These are phyloP conservation scores for Powellomyces hirtus DNA, from an alignment of 192 early-diverging fungal genomes.

Conservation along the genomic window DNA sequence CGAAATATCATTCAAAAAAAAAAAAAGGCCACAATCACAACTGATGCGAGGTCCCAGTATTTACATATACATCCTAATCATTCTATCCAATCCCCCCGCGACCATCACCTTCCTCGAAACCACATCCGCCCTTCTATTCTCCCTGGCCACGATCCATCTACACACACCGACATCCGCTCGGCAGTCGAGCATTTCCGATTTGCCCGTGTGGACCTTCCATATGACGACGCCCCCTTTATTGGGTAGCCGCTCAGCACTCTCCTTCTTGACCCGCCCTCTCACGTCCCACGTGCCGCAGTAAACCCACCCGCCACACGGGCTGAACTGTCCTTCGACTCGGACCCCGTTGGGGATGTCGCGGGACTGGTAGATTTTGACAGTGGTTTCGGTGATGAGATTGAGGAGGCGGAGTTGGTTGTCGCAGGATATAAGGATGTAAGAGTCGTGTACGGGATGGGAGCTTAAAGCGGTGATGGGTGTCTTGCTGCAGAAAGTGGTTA, in stretches of 20 bases:
- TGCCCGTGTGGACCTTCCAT: slow-evolving; percentile 53
- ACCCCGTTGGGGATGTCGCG: slow-evolving; percentile 40
- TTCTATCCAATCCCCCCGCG: slow-evolving; percentile 25
- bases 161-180: slow-evolving; percentile 29
- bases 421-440: slow-evolving; percentile 50
- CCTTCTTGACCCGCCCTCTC: not conserved
- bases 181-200: slow-evolving; percentile 39
- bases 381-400: slow-evolving; percentile 40
- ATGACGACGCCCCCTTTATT: slow-evolving; percentile 41
- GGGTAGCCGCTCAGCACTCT: not conserved
- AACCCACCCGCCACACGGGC: slow-evolving; percentile 53
- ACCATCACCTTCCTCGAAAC: slow-evolving; percentile 29
- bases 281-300: slow-evolving; percentile 45
- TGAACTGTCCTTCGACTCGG: slow-evolving; percentile 49
- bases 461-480: slow-evolving; percentile 44
- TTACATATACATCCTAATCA: slow-evolving; percentile 30
- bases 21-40: not conserved
- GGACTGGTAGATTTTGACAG: slow-evolving; percentile 41
- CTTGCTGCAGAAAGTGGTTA: slow-evolving; percentile 25
- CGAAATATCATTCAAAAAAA: not conserved
- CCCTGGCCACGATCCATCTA: slow-evolving; percentile 33
- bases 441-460: slow-evolving; percentile 46
- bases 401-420: slow-evolving; percentile 54
- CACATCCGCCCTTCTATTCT: not conserved
- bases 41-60: not conserved